Evolutionary conservation across 2,329 filamentous ascomycete species (phyloP), one percentile per base, ranked within the genome.

Genomic region (Westerdykella sp.): DNA sequence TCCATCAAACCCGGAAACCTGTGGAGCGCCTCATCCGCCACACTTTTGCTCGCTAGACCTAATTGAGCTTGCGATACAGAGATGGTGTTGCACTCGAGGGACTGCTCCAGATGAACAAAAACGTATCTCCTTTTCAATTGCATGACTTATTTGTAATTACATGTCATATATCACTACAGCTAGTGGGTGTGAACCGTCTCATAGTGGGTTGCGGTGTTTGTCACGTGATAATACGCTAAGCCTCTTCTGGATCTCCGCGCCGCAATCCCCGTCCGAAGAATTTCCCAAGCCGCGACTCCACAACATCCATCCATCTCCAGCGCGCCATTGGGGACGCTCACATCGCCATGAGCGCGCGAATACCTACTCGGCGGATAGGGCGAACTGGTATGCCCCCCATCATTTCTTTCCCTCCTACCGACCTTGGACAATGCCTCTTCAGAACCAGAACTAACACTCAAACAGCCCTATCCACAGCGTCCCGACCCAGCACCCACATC

Each of bases 331-430:
- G 34, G 46, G 44, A 37, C 42, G 38, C 41, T 44, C 50, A 47
- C 55, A 57, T 57, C 59, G 42, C 51, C 61, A 88, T 87, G 84
- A 85, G 74, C 69, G 67, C 84, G 57, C 76, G 77, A 66, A 69
- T 81, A 60, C 80, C 82, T 54, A 73, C 80, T 57, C 71, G 79
- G 71, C 78, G 77, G 70, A 69, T 84, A 55, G 72, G 76, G 43
- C 71, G 73, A 59, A 72, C 75, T 63, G 79, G 84, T 87, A 74
- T 44, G 73, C 45, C 14, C 34, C 14, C 12, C 31, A 14, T n/a
- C 13, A 42, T 34, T 12, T 14, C 14, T 34, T 11, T 10, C n/a
- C 32, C 12, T 35, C 12, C 28, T 47, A 39, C 5, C 22, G n/a
- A n/a, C 34, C 30, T 13, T 10, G 10, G 13, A 16, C 36, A 11